Conservation (phyloP, 2,329 filamentous ascomycete species). For the Zymoseptoria brevis region DNA sequence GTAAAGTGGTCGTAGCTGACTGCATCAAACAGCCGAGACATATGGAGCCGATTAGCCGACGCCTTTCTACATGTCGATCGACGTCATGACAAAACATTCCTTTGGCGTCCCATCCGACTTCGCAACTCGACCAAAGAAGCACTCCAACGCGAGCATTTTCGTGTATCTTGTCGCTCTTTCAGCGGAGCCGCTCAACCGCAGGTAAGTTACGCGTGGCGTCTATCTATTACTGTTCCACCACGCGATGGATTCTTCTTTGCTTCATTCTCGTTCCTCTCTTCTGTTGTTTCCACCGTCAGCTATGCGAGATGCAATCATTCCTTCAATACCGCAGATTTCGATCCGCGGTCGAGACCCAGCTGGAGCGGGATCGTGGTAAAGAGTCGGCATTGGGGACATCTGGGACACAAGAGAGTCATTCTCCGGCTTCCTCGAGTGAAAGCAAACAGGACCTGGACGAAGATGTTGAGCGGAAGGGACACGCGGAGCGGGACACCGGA, state of each 20-base stretch:
- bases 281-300: background rate
- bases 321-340: slow-evolving; percentile 23
- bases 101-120: background rate
- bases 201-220: background rate
- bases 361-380: slow-evolving; percentile 19
- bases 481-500: background rate
- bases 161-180: background rate
- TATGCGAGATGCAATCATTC: slow-evolving; percentile 14
- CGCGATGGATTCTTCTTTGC: background rate
- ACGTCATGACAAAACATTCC: background rate
- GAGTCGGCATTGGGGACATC: slow-evolving; percentile 3
- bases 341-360: slow-evolving; percentile 17
- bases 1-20: background rate
- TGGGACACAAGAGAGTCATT: slow-evolving; percentile 1
- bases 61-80: background rate
- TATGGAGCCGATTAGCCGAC: background rate
- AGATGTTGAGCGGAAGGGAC: slow-evolving; percentile 5
- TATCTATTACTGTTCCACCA: background rate
- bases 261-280: background rate
- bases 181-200: background rate
- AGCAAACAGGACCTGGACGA: slow-evolving; percentile 18
- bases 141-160: background rate
- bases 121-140: background rate
- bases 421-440: slow-evolving; percentile 12
- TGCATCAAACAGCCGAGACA: background rate